Evolutionary conservation across 441 rosid species (phyloP), one percentile per base, ranked within the genome.

Genomic region (Gossypium schwendimanii): DNA sequence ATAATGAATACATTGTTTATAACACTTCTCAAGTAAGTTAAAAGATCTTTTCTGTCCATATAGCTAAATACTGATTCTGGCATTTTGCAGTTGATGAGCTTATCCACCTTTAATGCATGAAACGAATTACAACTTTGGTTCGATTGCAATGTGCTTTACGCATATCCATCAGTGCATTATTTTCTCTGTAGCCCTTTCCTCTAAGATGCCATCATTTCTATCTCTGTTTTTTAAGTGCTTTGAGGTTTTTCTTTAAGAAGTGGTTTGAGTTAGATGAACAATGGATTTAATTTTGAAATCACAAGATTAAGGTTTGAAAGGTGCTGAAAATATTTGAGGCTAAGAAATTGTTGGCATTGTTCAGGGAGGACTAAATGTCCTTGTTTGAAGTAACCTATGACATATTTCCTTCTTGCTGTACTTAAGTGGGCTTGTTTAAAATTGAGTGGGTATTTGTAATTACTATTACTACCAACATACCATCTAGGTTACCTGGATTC

Each of bases 1-100:
- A 93, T 71, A 95, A 91, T 70, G 99, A 95, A 82, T 95, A 91
- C 80, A 89, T 93, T 60, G 99, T 95, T 75, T 93, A 93, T 78
- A 70, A 89, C 69, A 85, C 89, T 23, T 87, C 96, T 80, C 98
- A 91, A 74, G 98, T 95, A 85, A 87, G 89, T 83, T 63, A 12
- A 18, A 11, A 12, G 31, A 33, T 12, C 36, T 18, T 69, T 33
- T 10, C 20, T 0, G 10, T 26, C 28, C 12, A 2, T 33, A 11
- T 33, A 11, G 72, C 31, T 54, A 31, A 69, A 4, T 69, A 17
- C 20, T 45, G 14, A 17, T 5, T n/a, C n/a, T 33, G 50, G 21
- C 57, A 47, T 36, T 47, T 47, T 66, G 54, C 14, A 14, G 39
- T 47, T 47, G 57, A 66, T 66, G 11, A 20, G 31, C 47, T 17